Conservation (phyloP, 352 stramenopile genomes). For the Pythium volutum region DNA sequence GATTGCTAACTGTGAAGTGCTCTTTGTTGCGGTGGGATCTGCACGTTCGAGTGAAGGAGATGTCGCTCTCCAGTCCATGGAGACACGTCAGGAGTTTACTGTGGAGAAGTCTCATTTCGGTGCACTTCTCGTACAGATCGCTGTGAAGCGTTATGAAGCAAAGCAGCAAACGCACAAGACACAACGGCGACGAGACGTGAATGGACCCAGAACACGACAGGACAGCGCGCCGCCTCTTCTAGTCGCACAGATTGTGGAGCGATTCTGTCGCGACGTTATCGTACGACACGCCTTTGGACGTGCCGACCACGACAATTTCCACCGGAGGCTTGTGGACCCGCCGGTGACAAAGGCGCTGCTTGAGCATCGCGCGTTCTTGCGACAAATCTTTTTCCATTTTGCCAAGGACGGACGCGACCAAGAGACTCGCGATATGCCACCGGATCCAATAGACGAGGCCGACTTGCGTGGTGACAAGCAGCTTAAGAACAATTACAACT, state of each 20-base stretch:
- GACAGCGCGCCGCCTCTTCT: not conserved
- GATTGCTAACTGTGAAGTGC: not conserved
- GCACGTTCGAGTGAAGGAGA: not conserved
- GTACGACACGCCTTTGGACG: constrained; percentile 19
- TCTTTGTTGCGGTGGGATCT: constrained; percentile 3
- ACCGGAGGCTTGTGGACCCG: constrained; percentile 38
- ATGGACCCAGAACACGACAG: not conserved
- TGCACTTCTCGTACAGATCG: not conserved
- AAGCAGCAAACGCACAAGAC: not conserved
- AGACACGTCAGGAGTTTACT: not conserved
- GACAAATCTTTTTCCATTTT: constrained; percentile 52
- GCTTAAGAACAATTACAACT: constrained; percentile 19
- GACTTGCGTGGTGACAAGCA: not conserved
- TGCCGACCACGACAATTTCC: constrained; percentile 32
- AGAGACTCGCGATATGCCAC: not conserved
- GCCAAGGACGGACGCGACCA: constrained; percentile 34
- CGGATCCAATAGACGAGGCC: not conserved
- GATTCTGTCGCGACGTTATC: constrained; percentile 44
- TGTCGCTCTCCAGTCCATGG: not conserved
- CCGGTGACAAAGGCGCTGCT: constrained; percentile 42
- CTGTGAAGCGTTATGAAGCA: not conserved
- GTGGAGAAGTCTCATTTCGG: constrained; percentile 2
- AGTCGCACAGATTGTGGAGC: constrained; percentile 28
- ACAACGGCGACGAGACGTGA: not conserved
- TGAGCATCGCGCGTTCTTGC: constrained; percentile 55